Percentiles rank a stretch among this genome's conserved stretches.
phyloP scores from a whole-genome alignment of 805 yeast genomes.

The Ogataea methanolica region DNA sequence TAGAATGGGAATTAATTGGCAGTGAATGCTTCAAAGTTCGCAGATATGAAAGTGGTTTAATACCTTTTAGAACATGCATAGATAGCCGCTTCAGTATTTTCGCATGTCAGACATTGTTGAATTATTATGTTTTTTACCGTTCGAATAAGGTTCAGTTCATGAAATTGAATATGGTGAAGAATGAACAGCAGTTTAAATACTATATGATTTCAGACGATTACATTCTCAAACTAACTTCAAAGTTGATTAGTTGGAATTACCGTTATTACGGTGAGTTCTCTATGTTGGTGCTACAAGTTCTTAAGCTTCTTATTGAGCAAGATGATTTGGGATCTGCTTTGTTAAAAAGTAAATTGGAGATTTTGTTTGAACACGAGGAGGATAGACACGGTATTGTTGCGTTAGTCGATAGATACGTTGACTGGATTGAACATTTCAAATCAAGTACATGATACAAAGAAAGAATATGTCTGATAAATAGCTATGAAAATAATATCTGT shows the following conservation, averaged over 20 bases:
- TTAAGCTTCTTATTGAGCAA: constrained; percentile 34
- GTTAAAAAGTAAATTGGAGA: constrained; percentile 35
- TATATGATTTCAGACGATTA: constrained; percentile 29
- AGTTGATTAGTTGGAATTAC: constrained; percentile 54
- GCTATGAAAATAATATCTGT: too few relatives aligned
- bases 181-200: constrained; percentile 1
- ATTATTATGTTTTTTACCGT: constrained; percentile 33
- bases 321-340: constrained; percentile 35
- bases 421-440: constrained; percentile 29
- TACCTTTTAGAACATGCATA: constrained; percentile 50
- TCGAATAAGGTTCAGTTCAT: constrained; percentile 20
- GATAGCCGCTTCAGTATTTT: constrained; percentile 60
- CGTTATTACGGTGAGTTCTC: constrained; percentile 61
- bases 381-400: not conserved
- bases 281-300: constrained; percentile 36
- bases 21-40: constrained; percentile 45
- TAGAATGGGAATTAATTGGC: constrained; percentile 76
- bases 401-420: constrained; percentile 23
- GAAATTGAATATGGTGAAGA: constrained; percentile 19
- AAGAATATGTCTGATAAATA: too few relatives aligned
- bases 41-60: constrained; percentile 42
- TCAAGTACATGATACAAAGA: not conserved
- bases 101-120: constrained; percentile 46
- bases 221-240: constrained; percentile 39
- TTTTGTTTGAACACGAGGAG: constrained; percentile 24